Base-by-base conservation (phyloP, 2,329 filamentous ascomycete genomes). In the Neopestalotiopsis clavispora region DNA sequence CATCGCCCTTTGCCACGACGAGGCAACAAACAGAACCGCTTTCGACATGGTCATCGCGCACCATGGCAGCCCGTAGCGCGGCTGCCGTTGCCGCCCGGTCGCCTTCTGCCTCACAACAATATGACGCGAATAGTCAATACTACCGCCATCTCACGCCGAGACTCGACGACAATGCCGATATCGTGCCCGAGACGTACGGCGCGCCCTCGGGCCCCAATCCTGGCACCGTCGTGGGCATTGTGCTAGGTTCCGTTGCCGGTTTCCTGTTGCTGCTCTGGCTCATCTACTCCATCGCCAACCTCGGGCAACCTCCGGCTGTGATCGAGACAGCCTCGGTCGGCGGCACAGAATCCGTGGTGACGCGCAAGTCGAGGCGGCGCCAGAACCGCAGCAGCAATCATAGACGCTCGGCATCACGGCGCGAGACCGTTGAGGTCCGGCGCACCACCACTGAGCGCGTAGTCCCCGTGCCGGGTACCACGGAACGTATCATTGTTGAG, bases 221-320 rank as follows among this genome's bases (percentile, higher is more conserved):
- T 1, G 81, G 81, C 23, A 74, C 80, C 52, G 78, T 83, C 17
- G 76, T 78, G 73, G 75, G 76, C 75, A 77, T 85, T 66, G 74
- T 76, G 56, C 70, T 79, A 3, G 77, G 77, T 4, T 84, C 79
- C 66, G 81, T 71, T 83, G 89, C 30, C 86, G 77, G 75, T 4
- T 78, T 78, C 70, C 49, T 78, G 17, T 67, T 79, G 0, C 58
- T 77, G 40, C 69, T 78, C 28, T 74, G 68, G 67, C 63, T 78
- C 13, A 68, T 78, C 59, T 78, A 78, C 74, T 75, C 72, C 71
- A 74, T 72, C 69, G 71, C 76, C 59, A 77, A 74, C 72, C 68
- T 78, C 23, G 9, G 76, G 76, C 20, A 63, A 65, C 89, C 20
- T 89, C 88, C 1, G 52, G 34, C 34, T 71, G 32, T 69, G 66